phyloP scores from a whole-genome alignment of 345 rosid genomes.

The Sapria himalayana region DNA sequence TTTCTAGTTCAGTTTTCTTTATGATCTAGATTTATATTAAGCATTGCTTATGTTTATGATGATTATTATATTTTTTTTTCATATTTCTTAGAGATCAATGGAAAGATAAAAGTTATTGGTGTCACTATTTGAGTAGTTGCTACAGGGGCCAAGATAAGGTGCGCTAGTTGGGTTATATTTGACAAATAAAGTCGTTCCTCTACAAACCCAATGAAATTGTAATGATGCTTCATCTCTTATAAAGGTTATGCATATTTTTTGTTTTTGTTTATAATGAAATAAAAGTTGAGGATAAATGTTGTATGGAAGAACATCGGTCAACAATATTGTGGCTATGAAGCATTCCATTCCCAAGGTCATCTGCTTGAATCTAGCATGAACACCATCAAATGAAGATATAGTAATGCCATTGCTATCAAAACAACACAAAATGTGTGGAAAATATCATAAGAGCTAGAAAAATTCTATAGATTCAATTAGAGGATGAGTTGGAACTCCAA shows the following conservation, averaged over 20 bases:
- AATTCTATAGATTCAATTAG: slow-evolving; percentile 27
- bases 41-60: slow-evolving; percentile 8
- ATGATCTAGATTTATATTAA: slow-evolving; percentile 3
- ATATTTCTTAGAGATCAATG: slow-evolving; percentile 39
- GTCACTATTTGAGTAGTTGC: slow-evolving; percentile 82
- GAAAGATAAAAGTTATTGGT: slow-evolving; percentile 72
- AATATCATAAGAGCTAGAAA: slow-evolving; percentile 18
- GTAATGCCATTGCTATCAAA: slow-evolving; percentile 20
- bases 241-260: too few relatives aligned
- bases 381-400: slow-evolving; percentile 27
- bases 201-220: slow-evolving; percentile 66
- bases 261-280: too few relatives aligned
- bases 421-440: slow-evolving; percentile 26
- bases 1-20: not conserved
- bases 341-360: slow-evolving; percentile 81
- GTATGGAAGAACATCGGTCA: slow-evolving; percentile 92
- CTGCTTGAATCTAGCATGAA: slow-evolving; percentile 78
- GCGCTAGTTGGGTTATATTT: slow-evolving; percentile 80
- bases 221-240: too few relatives aligned
- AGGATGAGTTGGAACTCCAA: slow-evolving; percentile 73
- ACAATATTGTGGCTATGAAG: slow-evolving; percentile 92
- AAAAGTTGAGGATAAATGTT: too few relatives aligned
- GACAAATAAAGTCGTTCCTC: slow-evolving; percentile 98
- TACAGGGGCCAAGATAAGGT: slow-evolving; percentile 51
- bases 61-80: not conserved